Conservation (phyloP, 1,139 yeast species). For the Trichomonascaceae sp. region DNA sequence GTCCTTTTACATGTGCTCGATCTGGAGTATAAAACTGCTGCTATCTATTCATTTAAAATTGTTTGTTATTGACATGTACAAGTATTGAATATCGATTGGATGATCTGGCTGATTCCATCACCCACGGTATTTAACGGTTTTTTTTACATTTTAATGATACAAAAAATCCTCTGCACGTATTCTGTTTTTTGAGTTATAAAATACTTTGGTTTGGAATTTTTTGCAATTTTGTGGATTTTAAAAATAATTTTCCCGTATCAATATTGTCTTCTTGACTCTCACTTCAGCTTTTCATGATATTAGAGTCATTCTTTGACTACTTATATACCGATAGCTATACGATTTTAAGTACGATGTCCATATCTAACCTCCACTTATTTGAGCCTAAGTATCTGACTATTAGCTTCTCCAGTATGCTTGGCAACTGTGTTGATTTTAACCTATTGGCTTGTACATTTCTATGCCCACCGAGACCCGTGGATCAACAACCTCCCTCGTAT, state of each 20-base stretch:
- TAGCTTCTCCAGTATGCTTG: not conserved
- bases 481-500: slow-evolving; percentile 39
- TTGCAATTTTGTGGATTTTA: not conserved
- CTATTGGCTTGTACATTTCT: slow-evolving; percentile 7
- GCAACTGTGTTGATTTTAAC: not conserved
- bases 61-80: not conserved
- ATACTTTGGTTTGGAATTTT: not conserved
- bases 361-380: not conserved
- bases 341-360: not conserved
- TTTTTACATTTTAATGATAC: not conserved
- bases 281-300: not conserved
- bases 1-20: slow-evolving; percentile 46
- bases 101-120: not conserved
- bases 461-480: slow-evolving; percentile 11
- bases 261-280: not conserved
- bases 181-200: not conserved
- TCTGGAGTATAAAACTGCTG: slow-evolving; percentile 32
- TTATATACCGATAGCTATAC: not conserved
- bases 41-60: too few species aligned
- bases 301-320: not conserved
- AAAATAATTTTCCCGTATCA: not conserved
- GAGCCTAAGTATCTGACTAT: not conserved
- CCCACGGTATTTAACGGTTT: not conserved
- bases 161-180: not conserved
- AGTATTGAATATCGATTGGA: not conserved